Evolutionary conservation across 768 basidiomycete species (phyloP), one percentile per base, ranked within the genome.

Genomic region (Podaxis rugospora): DNA sequence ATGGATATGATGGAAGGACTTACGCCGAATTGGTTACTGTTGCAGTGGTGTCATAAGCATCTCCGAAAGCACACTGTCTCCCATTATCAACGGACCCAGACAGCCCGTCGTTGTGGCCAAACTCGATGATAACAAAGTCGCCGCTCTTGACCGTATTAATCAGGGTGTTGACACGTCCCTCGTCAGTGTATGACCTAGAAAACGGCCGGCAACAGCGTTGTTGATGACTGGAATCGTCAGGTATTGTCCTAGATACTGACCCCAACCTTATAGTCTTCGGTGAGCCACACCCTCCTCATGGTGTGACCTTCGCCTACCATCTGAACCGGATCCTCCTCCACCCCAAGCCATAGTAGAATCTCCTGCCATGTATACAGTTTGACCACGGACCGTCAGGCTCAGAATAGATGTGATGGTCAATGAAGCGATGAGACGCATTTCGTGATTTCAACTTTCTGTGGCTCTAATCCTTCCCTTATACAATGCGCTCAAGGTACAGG

Each of bases 71-170:
- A 66, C 72, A 73, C 61, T 79, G 69, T 51, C 75, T 69, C 3
- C 79, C 79, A 63, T 79, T 79, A 62, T 80, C 79, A 10, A 71
- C 69, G 10, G 72, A 64, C 5, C 70, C 70, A 18, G 74, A 68
- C n/a, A 67, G 63, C 1, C 76, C 76, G 62, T 81, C 80, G 63
- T 82, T 83, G 64, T 82, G 81, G 1, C 80, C 81, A 52, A 83
- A 80, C 61, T 77, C 75, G 55, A 80, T 77, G 57, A 81, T 66
- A 18, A 78, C 79, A 66, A 74, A 78, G 60, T 79, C 78, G 11
- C 76, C 76, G 35, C 67, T 59, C 59, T 75, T 73, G 5, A 70
- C 76, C 2, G 71, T 73, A 65, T 77, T 74, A 59, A 77, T 74
- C 28, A 80, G 66, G 9, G 72, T 74, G 16, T 72, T 72, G 66